Conservation (phyloP, 345 rosid species). For the Hibiscus trionum region DNA sequence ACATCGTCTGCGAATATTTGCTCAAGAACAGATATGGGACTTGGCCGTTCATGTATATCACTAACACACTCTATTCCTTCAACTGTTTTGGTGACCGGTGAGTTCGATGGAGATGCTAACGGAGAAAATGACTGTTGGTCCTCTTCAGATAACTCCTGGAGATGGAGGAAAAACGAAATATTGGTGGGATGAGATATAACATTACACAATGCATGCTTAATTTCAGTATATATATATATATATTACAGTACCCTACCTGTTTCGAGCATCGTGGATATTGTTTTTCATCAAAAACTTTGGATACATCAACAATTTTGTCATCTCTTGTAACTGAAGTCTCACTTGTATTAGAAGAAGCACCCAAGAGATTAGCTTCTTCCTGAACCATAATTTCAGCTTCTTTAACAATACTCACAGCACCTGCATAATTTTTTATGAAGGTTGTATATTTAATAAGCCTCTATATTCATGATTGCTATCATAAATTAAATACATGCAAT, state of each 20-base stretch:
- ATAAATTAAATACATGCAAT: constrained; percentile 10
- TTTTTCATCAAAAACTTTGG: constrained; percentile 28
- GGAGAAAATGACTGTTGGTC: constrained; percentile 34
- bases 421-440: constrained; percentile 23
- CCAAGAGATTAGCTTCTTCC: constrained; percentile 25
- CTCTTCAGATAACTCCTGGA: constrained; percentile 40
- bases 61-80: constrained; percentile 37
- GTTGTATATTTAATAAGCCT: not conserved
- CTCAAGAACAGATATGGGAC: constrained; percentile 94
- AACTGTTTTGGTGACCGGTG: constrained; percentile 26
- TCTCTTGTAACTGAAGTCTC: constrained; percentile 17
- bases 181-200: not conserved
- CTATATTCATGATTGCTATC: constrained; percentile 5
- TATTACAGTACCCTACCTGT: constrained; percentile 25
- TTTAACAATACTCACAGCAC: constrained; percentile 22
- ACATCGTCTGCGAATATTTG: constrained; percentile 60
- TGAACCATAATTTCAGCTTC: constrained; percentile 24
- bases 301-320: constrained; percentile 21
- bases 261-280: constrained; percentile 19
- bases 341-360: constrained; percentile 22
- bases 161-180: not conserved
- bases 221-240: not conserved
- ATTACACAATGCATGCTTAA: constrained; percentile 1
- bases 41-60: constrained; percentile 52
- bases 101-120: constrained; percentile 35